Conservation (phyloP, 805 yeast species). For the Tanozyma kutaoensis region DNA sequence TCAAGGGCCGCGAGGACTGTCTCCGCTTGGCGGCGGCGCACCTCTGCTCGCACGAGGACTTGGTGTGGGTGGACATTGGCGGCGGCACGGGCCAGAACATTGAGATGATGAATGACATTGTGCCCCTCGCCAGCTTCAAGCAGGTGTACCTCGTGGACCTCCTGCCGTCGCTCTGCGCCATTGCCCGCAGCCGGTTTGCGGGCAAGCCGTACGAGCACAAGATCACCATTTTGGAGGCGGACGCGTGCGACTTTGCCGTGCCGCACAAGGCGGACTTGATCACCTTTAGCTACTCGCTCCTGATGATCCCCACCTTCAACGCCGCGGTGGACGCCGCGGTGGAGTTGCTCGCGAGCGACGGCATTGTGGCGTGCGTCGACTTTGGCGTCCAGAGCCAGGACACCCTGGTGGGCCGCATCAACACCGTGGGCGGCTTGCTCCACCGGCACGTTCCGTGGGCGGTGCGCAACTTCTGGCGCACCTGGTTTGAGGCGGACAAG, state of each 20-base stretch:
- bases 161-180: slow-evolving; percentile 63
- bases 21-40: slow-evolving; percentile 48
- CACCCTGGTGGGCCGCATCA: slow-evolving; percentile 52
- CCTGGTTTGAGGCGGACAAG: slow-evolving; percentile 79
- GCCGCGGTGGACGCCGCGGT: slow-evolving; percentile 63
- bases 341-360: slow-evolving; percentile 36
- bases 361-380: slow-evolving; percentile 61
- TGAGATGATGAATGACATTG: slow-evolving; percentile 53
- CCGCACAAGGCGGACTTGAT: slow-evolving; percentile 48
- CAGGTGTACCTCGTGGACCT: slow-evolving; percentile 64
- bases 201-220: slow-evolving; percentile 28
- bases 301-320: slow-evolving; percentile 78
- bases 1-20: slow-evolving; percentile 61
- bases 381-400: slow-evolving; percentile 66
- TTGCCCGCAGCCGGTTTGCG: slow-evolving; percentile 48
- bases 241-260: slow-evolving; percentile 59
- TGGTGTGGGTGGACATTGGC: slow-evolving; percentile 72
- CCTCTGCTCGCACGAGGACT: slow-evolving; percentile 17
- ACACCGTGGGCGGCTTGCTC: slow-evolving; percentile 63
- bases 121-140: slow-evolving; percentile 39
- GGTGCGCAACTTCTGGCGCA: slow-evolving; percentile 69
- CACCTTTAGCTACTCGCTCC: slow-evolving; percentile 68
- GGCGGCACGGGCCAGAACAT: slow-evolving; percentile 83
- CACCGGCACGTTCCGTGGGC: slow-evolving; percentile 69
- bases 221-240: slow-evolving; percentile 38